Conservation (phyloP, 768 basidiomycete genomes). For the Asterophora parasitica region DNA sequence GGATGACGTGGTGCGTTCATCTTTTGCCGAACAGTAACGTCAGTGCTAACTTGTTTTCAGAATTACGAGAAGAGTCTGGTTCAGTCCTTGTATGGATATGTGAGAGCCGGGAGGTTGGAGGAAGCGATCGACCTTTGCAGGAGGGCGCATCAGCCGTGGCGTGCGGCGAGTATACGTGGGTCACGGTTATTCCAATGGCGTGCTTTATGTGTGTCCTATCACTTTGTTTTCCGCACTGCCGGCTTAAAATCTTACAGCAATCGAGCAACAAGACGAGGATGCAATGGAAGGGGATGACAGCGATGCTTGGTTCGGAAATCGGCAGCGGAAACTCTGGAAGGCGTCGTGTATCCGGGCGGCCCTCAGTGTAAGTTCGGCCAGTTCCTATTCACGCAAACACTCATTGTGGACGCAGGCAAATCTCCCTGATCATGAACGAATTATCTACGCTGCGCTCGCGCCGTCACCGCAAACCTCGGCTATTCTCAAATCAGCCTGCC, state of each 20-base stretch:
- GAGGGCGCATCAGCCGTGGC: constrained; percentile 85
- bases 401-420: constrained; percentile 28
- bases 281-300: constrained; percentile 43
- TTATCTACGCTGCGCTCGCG: constrained; percentile 80
- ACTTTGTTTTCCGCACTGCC: background rate
- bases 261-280: constrained; percentile 42
- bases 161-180: constrained; percentile 85
- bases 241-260: constrained; percentile 20
- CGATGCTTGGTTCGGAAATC: constrained; percentile 70
- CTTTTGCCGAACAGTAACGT: background rate
- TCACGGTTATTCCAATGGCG: constrained; percentile 75
- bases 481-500: constrained; percentile 67
- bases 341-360: constrained; percentile 74
- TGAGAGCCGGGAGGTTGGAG: constrained; percentile 81
- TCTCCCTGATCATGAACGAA: constrained; percentile 71
- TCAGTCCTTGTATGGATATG: constrained; percentile 73
- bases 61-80: constrained; percentile 76
- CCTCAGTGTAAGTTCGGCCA: constrained; percentile 50
- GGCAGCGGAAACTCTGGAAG: constrained; percentile 73
- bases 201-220: constrained; percentile 50
- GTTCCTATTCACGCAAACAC: background rate
- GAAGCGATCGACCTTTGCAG: constrained; percentile 81
- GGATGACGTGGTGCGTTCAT: constrained; percentile 68
- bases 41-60: constrained; percentile 29
- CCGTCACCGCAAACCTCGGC: constrained; percentile 64